Evolutionary conservation across 2,329 filamentous ascomycete genomes (phyloP).

Genomic region (Plenodomus lindquistii): DNA sequence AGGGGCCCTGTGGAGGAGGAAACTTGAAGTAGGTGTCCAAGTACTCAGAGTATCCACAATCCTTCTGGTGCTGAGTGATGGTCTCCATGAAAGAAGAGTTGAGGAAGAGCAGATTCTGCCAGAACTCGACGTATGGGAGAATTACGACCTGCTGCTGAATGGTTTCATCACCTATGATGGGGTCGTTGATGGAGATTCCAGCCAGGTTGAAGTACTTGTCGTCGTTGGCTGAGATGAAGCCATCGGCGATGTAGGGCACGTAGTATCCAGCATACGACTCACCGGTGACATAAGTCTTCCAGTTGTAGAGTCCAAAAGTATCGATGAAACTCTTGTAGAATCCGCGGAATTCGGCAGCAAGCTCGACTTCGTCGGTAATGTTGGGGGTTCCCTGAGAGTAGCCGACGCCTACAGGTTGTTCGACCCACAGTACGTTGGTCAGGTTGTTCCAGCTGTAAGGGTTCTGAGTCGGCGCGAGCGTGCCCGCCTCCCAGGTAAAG

Average conservation of each 20-base stretch:
- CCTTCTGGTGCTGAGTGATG: constrained; percentile 37
- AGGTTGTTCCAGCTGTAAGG: constrained; percentile 68
- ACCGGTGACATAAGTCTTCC: constrained; percentile 59
- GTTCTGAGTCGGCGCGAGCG: constrained; percentile 66
- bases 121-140: constrained; percentile 45
- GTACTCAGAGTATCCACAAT: constrained; percentile 30
- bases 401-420: constrained; percentile 54
- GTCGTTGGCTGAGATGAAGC: constrained; percentile 58
- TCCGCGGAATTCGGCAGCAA: constrained; percentile 52
- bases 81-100: constrained; percentile 49
- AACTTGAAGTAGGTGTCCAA: constrained; percentile 44
- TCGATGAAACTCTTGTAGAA: constrained; percentile 61
- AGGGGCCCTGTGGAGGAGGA: constrained; percentile 42
- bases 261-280: constrained; percentile 62
- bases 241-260: constrained; percentile 61
- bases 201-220: constrained; percentile 56
- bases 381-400: constrained; percentile 50
- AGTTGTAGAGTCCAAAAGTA: constrained; percentile 57
- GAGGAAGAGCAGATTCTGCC: constrained; percentile 47
- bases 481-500: constrained; percentile 62
- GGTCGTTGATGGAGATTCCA: constrained; percentile 56
- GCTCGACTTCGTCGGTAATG: constrained; percentile 53
- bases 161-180: constrained; percentile 49
- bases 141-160: constrained; percentile 44
- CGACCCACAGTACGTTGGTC: constrained; percentile 51